phyloP scores from a whole-genome alignment of 345 rosid genomes.

The Aquilaria yunnanensis region DNA sequence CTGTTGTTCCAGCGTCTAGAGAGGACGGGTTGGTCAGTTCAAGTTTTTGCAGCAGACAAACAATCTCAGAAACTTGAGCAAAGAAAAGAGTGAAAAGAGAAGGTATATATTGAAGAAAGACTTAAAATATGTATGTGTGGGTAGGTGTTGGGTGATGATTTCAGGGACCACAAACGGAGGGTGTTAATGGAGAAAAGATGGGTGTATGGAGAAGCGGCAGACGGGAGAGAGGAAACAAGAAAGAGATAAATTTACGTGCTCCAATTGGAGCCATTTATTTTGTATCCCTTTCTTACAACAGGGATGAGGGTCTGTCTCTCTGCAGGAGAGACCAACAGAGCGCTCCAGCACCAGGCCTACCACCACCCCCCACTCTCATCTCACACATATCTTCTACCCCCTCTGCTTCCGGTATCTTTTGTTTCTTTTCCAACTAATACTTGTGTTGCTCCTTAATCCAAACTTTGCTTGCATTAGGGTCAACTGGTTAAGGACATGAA shows the following conservation, averaged over 20 bases:
- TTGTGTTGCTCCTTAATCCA: too few relatives aligned
- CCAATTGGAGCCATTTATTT: constrained; percentile 49
- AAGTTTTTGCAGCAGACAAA: too few relatives aligned
- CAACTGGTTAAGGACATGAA: not conserved
- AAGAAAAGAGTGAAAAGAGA: too few relatives aligned
- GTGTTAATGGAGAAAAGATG: constrained; percentile 14
- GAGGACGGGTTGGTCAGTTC: too few relatives aligned
- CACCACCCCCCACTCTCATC: constrained; percentile 15
- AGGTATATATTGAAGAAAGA: too few relatives aligned
- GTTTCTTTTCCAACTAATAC: constrained; percentile 8
- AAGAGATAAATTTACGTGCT: constrained; percentile 36
- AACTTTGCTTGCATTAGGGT: too few relatives aligned
- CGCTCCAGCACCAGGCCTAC: constrained; percentile 19
- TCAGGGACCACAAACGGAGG: constrained; percentile 33
- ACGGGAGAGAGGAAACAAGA: constrained; percentile 43
- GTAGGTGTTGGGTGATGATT: constrained; percentile 19
- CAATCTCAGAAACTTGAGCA: too few relatives aligned
- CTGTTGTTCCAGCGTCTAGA: too few relatives aligned
- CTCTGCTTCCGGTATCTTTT: constrained; percentile 20
- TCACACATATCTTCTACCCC: constrained; percentile 2
- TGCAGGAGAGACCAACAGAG: constrained; percentile 27
- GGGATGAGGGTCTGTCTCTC: constrained; percentile 37
- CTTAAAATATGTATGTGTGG: constrained; percentile 11
- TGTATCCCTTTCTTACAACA: constrained; percentile 43
- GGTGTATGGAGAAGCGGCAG: constrained; percentile 36